Base-by-base conservation (phyloP, 306 rosid species). In the Dalbergia cultrata region DNA sequence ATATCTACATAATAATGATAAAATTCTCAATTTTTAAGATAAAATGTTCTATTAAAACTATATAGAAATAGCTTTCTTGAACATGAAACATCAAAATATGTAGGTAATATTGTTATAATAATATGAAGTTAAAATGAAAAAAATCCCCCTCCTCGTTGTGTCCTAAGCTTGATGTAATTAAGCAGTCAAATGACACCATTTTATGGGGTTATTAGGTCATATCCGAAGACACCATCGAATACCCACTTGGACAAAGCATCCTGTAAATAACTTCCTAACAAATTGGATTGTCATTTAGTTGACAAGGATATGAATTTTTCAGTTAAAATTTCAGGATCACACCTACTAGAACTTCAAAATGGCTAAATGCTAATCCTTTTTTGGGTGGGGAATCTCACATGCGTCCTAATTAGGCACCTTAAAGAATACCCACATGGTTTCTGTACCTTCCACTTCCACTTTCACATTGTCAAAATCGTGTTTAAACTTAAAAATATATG, bases 311-410 rank as follows among this genome's bases (percentile, higher is more conserved):
- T 31, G 63, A 70, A 52, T 16, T 52, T 70, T 70, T 14, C 17
- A 13, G 8, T 13, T 13, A 14, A 50, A 13, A 43, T 43, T 43
- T 0, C 0, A 45, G 19, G 74, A 47, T 69, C 41, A 49, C 16
- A 45, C 7, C 18, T 69, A 31, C 31, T 60, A 31, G 26, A 49
- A 70, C 35, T 70, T 50, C n/a, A 31, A 70, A 52, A 52, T 16
- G 61, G 62, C 54, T 6, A 22, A 68, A 70, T 70, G 56, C 16
- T 22, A 8, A 26, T 33, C 5, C 6, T 52, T 53, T 56, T 13
- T n/a, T 35, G 35, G 77, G 7, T 72, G 77, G 66, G 34, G 77
- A 52, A 71, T 7, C 34, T 34, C 76, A 33, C 60, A 52, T 21
- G 17, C 39, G 41, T 61, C 67, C 33, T 57, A 3, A 5, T 57